Percentiles rank a stretch among this genome's conserved stretches.
Conservation (phyloP, 169 alveolate species). For the Toxoplasma gondii region DNA sequence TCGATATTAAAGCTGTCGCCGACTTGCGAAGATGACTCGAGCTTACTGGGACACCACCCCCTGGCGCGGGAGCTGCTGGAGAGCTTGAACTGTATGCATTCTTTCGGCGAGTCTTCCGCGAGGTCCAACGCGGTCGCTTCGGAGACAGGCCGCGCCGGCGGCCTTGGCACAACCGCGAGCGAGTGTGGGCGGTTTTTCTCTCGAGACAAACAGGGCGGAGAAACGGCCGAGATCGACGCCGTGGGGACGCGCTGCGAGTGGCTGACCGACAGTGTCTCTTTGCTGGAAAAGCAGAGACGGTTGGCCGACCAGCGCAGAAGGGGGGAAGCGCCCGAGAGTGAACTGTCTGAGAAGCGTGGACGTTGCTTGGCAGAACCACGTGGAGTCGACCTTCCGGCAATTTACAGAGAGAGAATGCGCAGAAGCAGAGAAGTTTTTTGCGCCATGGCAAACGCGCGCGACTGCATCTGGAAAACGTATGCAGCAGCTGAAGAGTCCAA, state of each 20-base stretch:
- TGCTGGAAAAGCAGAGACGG: neutral
- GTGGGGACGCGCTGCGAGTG: conserved; percentile 9
- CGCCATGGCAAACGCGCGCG: neutral
- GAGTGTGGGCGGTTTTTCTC: too few relatives aligned
- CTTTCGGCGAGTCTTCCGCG: too few relatives aligned
- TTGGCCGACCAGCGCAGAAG: neutral
- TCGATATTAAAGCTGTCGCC: neutral
- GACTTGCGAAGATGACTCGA: neutral
- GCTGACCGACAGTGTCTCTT: neutral
- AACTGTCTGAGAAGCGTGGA: too few relatives aligned
- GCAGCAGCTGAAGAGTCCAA: neutral
- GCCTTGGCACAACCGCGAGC: too few relatives aligned
- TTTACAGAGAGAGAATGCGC: neutral
- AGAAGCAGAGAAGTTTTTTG: neutral
- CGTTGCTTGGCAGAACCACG: too few relatives aligned
- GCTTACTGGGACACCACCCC: neutral
- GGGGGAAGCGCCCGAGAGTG: neutral
- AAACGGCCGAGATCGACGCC: neutral
- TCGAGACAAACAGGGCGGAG: neutral
- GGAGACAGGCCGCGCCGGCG: too few relatives aligned
- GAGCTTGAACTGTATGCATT: neutral
- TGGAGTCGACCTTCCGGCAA: neutral
- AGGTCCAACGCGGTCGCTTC: too few relatives aligned
- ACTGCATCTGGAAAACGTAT: neutral
- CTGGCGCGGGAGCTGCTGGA: neutral